Evolutionary conservation across 495 filamentous ascomycete genomes (phyloP).

Genomic region (Chaetomium fimeti): DNA sequence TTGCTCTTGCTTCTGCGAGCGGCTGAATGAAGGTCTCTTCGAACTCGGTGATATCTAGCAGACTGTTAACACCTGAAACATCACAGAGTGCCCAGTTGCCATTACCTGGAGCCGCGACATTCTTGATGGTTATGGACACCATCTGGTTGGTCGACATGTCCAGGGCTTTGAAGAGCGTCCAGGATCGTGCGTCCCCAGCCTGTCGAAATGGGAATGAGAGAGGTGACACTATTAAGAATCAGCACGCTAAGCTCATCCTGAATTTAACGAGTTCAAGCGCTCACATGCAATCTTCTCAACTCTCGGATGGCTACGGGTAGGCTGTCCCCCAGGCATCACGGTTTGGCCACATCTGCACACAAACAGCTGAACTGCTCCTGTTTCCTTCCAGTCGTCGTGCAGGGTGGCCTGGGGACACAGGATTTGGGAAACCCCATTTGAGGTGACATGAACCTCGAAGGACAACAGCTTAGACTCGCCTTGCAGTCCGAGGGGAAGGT

Average conservation of each 20-base stretch:
- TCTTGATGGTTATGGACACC: constrained; percentile 1
- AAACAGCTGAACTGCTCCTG: neutral
- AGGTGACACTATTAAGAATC: constrained; percentile 2
- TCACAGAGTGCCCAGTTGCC: neutral
- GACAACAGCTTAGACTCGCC: neutral
- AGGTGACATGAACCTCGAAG: neutral
- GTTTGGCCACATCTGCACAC: neutral
- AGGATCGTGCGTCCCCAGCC: neutral
- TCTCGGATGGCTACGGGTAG: neutral
- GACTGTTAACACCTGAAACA: neutral
- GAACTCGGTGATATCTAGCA: constrained; percentile 6
- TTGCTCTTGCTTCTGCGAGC: constrained; percentile 4
- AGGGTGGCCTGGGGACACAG: constrained; percentile 6
- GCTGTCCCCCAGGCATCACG: neutral
- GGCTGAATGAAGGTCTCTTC: constrained; percentile 11
- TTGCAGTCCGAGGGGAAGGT: neutral
- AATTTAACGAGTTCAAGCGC: neutral
- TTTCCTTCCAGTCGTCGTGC: constrained; percentile 2
- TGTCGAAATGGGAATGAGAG: constrained; percentile 16
- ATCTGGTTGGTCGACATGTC: constrained; percentile 18
- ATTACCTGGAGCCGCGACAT: neutral
- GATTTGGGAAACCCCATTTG: neutral
- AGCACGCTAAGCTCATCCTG: neutral
- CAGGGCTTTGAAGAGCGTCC: constrained; percentile 17
- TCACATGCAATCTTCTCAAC: constrained; percentile 11